Evolutionary conservation across 83 land plant genomes (phyloP).

Genomic region (Picea engelmannii): DNA sequence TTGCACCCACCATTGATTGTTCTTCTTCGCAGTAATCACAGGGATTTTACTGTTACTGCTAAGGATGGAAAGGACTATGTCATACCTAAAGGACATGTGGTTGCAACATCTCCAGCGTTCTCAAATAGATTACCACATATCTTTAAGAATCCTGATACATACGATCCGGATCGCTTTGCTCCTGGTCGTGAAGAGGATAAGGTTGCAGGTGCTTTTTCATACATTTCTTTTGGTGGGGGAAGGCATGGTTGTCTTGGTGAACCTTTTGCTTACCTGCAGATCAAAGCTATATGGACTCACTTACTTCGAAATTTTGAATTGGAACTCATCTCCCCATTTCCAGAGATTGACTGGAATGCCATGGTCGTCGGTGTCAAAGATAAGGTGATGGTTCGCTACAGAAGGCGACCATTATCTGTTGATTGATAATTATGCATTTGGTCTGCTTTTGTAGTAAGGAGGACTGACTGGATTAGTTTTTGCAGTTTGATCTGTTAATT

Average conservation of each 20-base stretch:
- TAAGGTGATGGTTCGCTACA: constrained; percentile 95
- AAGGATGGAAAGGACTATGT: constrained; percentile 79
- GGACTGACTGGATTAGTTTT: background rate
- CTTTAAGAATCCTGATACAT: constrained; percentile 81
- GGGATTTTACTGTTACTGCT: constrained; percentile 81
- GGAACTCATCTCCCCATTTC: constrained; percentile 94
- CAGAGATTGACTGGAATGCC: constrained; percentile 96
- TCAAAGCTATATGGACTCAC: constrained; percentile 96
- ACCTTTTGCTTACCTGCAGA: constrained; percentile 96
- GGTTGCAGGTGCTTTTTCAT: constrained; percentile 85
- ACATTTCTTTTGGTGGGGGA: constrained; percentile 95
- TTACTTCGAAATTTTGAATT: constrained; percentile 87
- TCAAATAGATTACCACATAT: constrained; percentile 89
- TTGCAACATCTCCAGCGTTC: constrained; percentile 95
- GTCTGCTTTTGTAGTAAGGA: background rate
- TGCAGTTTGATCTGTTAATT: background rate
- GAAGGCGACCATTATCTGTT: constrained; percentile 50
- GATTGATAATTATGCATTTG: constrained; percentile 9
- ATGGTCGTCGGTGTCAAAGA: constrained; percentile 99
- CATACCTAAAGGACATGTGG: constrained; percentile 93
- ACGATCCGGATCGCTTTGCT: constrained; percentile 85
- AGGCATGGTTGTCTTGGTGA: constrained; percentile 98
- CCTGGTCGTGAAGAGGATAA: constrained; percentile 93
- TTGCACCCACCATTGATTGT: constrained; percentile 95
- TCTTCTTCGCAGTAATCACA: constrained; percentile 79